Evolutionary conservation across 75 land plant genomes (phyloP), one percentile per base, ranked within the genome.

Genomic region (Chamaecyparis obtusa): DNA sequence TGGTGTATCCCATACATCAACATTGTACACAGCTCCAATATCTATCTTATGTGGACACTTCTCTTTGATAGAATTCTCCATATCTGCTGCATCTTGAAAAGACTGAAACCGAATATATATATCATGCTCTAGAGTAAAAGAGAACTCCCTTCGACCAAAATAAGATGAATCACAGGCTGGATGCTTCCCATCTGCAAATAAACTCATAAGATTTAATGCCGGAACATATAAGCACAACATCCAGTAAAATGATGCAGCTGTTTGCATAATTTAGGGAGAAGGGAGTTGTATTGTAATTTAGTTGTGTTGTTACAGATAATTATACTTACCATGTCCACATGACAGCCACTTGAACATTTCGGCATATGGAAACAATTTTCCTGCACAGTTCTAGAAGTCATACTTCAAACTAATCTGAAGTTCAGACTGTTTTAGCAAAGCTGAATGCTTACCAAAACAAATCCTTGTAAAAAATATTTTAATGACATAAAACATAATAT

Each of bases 11-110:
- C 93, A 90, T 93, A 98, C 99, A 89, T 96, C 96, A 2, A 98
- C 99, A 91, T 94, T 98, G 87, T 97, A 98, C 13, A 98, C 94
- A 89, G 99, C 91, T 56, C 99, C 99, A 89, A 98, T 98, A 86
- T 98, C 99, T 60, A 98, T 98, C 86, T 98, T 98, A 49, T 93
- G 88, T 10, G 99, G 99, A 71, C 95, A 93, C 72, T 95, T 97
- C 85, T 94, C 95, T 84, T 89, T 90, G 76, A 98, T 94, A 30
- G 99, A 86, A 46, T 88, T 92, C 86, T 98, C 97, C 88, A 98
- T 84, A 83, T 95, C 99, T 82, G 89, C 16, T n/a, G 85, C 89
- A 89, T 90, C 92, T 60, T 89, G 93, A 84, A 96, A 98, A 37
- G 99, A 98, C 91, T 93, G 93, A 89, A 92, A 98, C 43, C 99